A percentile compares a stretch with the other conserved stretches of the same genome.
Evolutionary conservation across 805 yeast species (phyloP).

Genomic region (Kazachstania psychrophila): DNA sequence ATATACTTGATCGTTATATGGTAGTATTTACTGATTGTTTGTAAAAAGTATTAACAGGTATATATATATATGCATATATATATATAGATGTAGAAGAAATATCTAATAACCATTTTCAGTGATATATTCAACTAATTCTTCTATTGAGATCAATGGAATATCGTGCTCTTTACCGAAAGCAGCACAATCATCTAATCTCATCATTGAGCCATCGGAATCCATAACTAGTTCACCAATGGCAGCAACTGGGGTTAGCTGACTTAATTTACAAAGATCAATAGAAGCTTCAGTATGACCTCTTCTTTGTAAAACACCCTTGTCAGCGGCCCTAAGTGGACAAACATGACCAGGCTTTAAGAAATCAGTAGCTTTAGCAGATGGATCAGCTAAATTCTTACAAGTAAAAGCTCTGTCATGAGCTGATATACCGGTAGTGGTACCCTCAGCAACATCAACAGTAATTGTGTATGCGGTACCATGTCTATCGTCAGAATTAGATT

Average conservation of each 20-base stretch:
- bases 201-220: constrained; percentile 95
- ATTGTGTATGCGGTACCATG: constrained; percentile 97
- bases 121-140: constrained; percentile 54
- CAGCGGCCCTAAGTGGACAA: constrained; percentile 83
- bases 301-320: constrained; percentile 72
- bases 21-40: too few species aligned
- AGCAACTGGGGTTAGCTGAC: constrained; percentile 77
- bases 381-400: constrained; percentile 56
- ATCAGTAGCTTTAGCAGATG: constrained; percentile 43
- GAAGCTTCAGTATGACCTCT: constrained; percentile 97
- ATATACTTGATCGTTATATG: too few species aligned
- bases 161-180: constrained; percentile 53
- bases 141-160: constrained; percentile 70
- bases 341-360: constrained; percentile 92
- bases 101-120: too few species aligned
- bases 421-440: constrained; percentile 94
- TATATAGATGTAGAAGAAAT: too few species aligned
- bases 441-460: constrained; percentile 75
- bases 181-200: constrained; percentile 80
- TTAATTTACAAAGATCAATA: constrained; percentile 71
- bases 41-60: too few species aligned
- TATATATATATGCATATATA: too few species aligned
- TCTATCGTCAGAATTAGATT: constrained; percentile 49
- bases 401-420: constrained; percentile 91
- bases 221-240: constrained; percentile 90